A percentile compares a stretch with the other conserved stretches of the same genome.
Conservation (phyloP, 371 early-diverging fungal species). For the Entomophthora muscae region DNA sequence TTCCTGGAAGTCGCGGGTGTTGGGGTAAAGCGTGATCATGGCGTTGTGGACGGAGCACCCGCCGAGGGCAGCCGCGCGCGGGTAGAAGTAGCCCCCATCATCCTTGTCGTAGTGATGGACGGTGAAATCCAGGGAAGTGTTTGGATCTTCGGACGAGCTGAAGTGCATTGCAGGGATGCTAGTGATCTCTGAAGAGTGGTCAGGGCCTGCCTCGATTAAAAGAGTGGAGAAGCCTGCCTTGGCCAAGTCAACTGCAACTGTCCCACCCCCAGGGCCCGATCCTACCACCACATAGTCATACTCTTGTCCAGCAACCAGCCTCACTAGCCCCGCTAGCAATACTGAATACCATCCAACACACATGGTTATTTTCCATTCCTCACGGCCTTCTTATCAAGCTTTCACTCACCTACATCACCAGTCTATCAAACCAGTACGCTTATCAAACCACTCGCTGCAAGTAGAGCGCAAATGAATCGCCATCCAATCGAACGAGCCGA, state of each 20-base stretch:
- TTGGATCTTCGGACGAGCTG: background rate
- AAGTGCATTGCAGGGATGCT: background rate
- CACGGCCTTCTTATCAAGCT: too few relatives aligned
- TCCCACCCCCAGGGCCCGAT: background rate
- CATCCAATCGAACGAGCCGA: too few relatives aligned
- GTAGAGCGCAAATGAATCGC: too few relatives aligned
- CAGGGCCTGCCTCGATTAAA: constrained; percentile 6
- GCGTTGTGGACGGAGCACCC: too few relatives aligned
- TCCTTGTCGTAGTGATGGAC: background rate
- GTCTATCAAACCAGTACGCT: too few relatives aligned
- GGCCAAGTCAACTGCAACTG: background rate
- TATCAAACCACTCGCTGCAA: too few relatives aligned
- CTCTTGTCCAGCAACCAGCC: too few relatives aligned
- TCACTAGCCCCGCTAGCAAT: too few relatives aligned
- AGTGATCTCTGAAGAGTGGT: background rate
- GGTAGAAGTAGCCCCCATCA: background rate
- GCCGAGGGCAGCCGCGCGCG: background rate
- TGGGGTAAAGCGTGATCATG: background rate
- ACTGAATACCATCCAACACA: too few relatives aligned
- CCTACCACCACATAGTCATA: constrained; percentile 9
- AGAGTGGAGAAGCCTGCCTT: constrained; percentile 2
- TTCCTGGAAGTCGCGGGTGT: background rate
- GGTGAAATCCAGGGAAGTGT: background rate
- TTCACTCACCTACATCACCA: too few relatives aligned
- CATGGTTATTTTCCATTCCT: too few relatives aligned